A percentile compares a stretch with the other conserved stretches of the same genome.
phyloP scores from a whole-genome alignment of 192 early-diverging fungal species.

The Coemansia nantahalensis region DNA sequence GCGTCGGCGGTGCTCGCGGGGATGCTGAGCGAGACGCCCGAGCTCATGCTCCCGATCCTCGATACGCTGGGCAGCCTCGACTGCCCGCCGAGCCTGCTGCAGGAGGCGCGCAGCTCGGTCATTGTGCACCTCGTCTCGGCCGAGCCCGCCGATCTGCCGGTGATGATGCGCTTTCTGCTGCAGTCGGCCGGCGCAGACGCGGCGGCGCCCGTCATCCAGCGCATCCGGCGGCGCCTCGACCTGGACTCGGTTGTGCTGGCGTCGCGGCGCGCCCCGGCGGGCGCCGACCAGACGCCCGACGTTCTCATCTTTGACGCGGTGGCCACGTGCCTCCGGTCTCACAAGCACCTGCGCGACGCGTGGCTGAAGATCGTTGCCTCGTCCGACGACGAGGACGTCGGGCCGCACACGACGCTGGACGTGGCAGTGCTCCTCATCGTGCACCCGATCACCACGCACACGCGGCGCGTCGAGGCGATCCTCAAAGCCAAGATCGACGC shows the following conservation, averaged over 20 bases:
- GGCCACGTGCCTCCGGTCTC: conserved; percentile 61
- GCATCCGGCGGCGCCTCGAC: conserved; percentile 63
- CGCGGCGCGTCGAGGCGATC: conserved; percentile 29
- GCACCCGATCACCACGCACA: conserved; percentile 35
- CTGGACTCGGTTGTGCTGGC: conserved; percentile 58
- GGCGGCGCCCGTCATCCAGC: conserved; percentile 18
- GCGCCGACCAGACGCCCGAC: conserved; percentile 29
- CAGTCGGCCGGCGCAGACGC: conserved; percentile 57
- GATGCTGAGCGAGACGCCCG: conserved; percentile 57
- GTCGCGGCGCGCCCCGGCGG: conserved; percentile 1
- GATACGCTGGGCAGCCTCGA: conserved; percentile 72
- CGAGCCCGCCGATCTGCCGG: conserved; percentile 66
- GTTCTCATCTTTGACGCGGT: conserved; percentile 60
- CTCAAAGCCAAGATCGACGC: conserved; percentile 27
- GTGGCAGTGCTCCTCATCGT: conserved; percentile 46
- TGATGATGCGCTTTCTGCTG: conserved; percentile 71
- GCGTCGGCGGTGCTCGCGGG: conserved; percentile 60
- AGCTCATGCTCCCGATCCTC: conserved; percentile 65
- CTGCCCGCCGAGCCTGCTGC: conserved; percentile 21
- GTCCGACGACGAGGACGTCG: conserved; percentile 43
- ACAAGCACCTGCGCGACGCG: conserved; percentile 66
- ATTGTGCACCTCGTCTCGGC: conserved; percentile 62
- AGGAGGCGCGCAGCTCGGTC: conserved; percentile 58
- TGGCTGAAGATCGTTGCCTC: conserved; percentile 63
- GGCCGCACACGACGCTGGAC: conserved; percentile 42